Conservation (phyloP, 768 basidiomycete genomes). For the Psilocybe azurescens region DNA sequence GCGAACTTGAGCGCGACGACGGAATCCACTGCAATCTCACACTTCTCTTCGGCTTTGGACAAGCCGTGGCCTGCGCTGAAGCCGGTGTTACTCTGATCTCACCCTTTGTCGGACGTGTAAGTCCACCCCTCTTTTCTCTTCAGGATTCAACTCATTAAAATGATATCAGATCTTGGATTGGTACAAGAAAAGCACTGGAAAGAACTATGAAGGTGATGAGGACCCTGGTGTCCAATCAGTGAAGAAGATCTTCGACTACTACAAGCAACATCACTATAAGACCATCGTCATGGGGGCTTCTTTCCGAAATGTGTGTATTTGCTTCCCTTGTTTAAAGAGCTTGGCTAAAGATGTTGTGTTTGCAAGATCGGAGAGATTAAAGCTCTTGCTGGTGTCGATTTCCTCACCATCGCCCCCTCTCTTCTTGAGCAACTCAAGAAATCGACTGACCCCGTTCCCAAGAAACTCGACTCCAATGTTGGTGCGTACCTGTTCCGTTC, state of each 20-base stretch:
- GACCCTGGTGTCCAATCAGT: slow-evolving; percentile 98
- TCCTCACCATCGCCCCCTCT: slow-evolving; percentile 91
- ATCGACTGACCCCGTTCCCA: slow-evolving; percentile 77
- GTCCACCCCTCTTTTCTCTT: slow-evolving; percentile 34
- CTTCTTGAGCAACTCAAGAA: slow-evolving; percentile 94
- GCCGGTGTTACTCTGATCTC: slow-evolving; percentile 98
- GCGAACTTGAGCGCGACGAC: slow-evolving; percentile 91
- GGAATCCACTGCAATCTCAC: slow-evolving; percentile 99
- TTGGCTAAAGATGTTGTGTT: slow-evolving; percentile 7
- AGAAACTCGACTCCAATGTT: slow-evolving; percentile 74
- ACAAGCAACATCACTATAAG: slow-evolving; percentile 98
- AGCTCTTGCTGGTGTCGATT: slow-evolving; percentile 95
- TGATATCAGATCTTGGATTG: slow-evolving; percentile 89
- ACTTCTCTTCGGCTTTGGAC: slow-evolving; percentile 96
- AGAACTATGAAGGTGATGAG: slow-evolving; percentile 86
- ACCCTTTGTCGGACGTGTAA: slow-evolving; percentile 96
- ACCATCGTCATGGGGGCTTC: slow-evolving; percentile 99
- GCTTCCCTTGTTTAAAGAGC: background rate
- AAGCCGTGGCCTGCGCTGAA: slow-evolving; percentile 99
- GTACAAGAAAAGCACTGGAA: slow-evolving; percentile 94
- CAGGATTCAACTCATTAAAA: slow-evolving; percentile 11
- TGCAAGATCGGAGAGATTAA: slow-evolving; percentile 87
- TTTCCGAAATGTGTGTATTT: slow-evolving; percentile 87
- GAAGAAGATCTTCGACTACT: slow-evolving; percentile 98
- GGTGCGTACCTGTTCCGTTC: slow-evolving; percentile 45